Evolutionary conservation across 106 monocot genomes (phyloP).

Genomic region (Acanthochlamys bracteata): DNA sequence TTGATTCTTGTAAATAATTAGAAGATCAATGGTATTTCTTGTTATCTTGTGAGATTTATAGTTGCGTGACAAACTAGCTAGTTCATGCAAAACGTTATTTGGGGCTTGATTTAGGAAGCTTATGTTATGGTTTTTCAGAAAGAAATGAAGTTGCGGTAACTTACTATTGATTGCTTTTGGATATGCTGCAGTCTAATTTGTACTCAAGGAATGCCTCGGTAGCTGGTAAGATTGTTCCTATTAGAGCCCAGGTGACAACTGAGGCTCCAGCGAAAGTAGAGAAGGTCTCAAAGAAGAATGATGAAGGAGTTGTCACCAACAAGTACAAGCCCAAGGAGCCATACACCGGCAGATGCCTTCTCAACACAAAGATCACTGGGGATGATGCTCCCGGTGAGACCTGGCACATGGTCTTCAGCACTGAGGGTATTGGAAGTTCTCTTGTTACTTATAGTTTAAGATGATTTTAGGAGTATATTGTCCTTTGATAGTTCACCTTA

Average conservation of each 20-base stretch:
- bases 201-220: constrained; percentile 13
- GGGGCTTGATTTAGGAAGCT: background rate
- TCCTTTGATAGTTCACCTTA: background rate
- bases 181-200: constrained; percentile 18
- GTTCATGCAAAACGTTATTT: too few relatives aligned
- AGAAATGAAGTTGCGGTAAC: background rate
- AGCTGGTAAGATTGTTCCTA: background rate
- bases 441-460: background rate
- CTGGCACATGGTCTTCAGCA: constrained; percentile 99
- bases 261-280: constrained; percentile 54
- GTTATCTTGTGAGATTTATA: too few relatives aligned
- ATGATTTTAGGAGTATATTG: background rate
- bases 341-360: constrained; percentile 70
- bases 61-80: too few relatives aligned
- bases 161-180: background rate
- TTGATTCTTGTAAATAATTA: background rate
- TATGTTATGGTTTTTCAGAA: background rate
- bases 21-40: too few relatives aligned
- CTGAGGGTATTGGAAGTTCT: constrained; percentile 46
- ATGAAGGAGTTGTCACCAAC: constrained; percentile 80
- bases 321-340: constrained; percentile 81
- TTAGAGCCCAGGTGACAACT: constrained; percentile 59
- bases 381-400: constrained; percentile 98
- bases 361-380: constrained; percentile 96
- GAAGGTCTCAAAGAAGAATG: constrained; percentile 76